These are phyloP conservation scores for Ocimum tenuiflorum DNA, from an alignment of 257 asterid species.

Conservation along the genomic window DNA sequence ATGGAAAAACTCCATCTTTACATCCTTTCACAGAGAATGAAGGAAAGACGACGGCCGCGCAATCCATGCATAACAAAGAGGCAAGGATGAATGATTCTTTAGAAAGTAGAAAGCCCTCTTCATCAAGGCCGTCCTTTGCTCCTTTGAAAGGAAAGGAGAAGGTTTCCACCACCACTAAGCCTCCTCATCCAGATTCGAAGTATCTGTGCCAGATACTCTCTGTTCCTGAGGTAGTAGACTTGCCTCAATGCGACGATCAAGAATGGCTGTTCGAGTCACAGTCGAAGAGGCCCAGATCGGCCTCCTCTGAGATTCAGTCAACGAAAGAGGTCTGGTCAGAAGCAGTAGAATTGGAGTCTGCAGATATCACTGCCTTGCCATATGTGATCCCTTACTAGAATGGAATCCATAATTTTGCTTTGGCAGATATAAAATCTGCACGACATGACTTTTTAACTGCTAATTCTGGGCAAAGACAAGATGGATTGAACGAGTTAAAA, in stretches of 20 bases:
- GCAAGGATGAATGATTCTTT: constrained; percentile 23
- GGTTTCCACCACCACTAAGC: constrained; percentile 8
- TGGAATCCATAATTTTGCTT: neutral
- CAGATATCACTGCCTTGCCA: constrained; percentile 42
- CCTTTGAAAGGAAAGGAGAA: constrained; percentile 24
- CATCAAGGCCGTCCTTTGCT: constrained; percentile 15
- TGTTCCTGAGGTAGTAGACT: constrained; percentile 41
- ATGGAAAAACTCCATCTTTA: neutral
- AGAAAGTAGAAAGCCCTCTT: constrained; percentile 14
- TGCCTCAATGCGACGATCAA: constrained; percentile 38
- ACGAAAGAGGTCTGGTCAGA: constrained; percentile 48
- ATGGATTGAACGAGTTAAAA: too few species aligned
- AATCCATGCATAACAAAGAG: constrained; percentile 20
- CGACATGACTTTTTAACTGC: neutral
- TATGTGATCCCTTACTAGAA: constrained; percentile 57
- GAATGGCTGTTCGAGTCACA: constrained; percentile 38
- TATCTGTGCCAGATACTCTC: constrained; percentile 36
- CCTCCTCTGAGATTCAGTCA: constrained; percentile 13
- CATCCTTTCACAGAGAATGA: constrained; percentile 19
- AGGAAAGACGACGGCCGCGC: constrained; percentile 10
- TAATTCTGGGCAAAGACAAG: neutral
- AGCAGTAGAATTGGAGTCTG: constrained; percentile 34
- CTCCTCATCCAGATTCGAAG: constrained; percentile 49
- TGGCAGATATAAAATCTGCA: neutral
- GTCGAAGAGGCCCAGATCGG: constrained; percentile 27